A percentile compares a stretch with the other conserved stretches of the same genome.
Conservation (phyloP, 768 basidiomycete species). For the Tricholoma flavovirens region DNA sequence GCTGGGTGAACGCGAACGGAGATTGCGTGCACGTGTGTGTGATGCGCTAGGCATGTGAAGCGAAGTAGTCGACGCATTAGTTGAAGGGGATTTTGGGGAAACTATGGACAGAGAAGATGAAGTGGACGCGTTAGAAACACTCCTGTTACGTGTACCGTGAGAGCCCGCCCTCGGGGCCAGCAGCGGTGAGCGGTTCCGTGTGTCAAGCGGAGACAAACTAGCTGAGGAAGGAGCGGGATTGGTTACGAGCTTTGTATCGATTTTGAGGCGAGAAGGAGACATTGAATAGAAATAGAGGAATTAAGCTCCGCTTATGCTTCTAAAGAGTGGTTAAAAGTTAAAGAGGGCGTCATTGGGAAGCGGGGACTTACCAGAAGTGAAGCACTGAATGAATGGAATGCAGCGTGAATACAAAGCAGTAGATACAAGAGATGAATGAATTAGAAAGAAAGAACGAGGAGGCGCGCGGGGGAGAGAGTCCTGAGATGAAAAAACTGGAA, state of each 20-base stretch:
- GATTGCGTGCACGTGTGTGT: slow-evolving; percentile 12
- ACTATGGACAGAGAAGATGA: slow-evolving; percentile 51
- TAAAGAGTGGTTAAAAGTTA: neutral
- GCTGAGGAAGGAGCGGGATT: slow-evolving; percentile 27
- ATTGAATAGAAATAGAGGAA: slow-evolving; percentile 24
- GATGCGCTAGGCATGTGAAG: slow-evolving; percentile 32
- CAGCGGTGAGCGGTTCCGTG: slow-evolving; percentile 25
- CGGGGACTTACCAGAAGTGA: neutral
- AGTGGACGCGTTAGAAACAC: slow-evolving; percentile 50
- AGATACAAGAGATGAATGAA: neutral
- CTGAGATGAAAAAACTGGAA: neutral
- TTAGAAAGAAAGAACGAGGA: neutral
- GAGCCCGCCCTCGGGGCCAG: slow-evolving; percentile 29
- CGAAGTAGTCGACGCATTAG: slow-evolving; percentile 50
- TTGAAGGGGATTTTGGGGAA: slow-evolving; percentile 49
- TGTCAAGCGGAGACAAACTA: slow-evolving; percentile 20
- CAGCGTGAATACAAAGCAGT: neutral
- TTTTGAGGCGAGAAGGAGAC: slow-evolving; percentile 41
- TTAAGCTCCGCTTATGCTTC: neutral
- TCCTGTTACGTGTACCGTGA: slow-evolving; percentile 36
- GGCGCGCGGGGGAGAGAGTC: too few species aligned
- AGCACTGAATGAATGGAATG: neutral
- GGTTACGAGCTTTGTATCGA: slow-evolving; percentile 39
- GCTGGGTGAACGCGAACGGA: slow-evolving; percentile 32
- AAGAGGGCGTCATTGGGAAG: neutral